Conservation (phyloP, 2,329 filamentous ascomycete species). For the Paracamarosporium sp. region DNA sequence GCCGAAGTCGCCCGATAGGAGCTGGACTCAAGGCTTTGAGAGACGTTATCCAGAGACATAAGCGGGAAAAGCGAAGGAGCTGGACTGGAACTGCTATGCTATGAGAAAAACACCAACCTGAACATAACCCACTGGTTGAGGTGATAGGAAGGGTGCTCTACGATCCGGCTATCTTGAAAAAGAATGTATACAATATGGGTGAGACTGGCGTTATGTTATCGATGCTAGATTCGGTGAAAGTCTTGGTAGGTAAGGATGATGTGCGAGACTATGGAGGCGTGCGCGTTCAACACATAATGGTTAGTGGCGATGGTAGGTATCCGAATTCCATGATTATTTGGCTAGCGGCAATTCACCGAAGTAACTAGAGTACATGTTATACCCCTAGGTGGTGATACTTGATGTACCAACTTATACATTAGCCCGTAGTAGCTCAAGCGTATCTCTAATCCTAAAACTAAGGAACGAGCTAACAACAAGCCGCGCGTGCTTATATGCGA, state of each 20-base stretch:
- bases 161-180: neutral
- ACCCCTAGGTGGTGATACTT: slow-evolving; percentile 17
- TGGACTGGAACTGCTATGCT: too few species aligned
- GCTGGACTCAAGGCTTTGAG: too few species aligned
- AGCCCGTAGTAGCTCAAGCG: slow-evolving; percentile 41
- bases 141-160: slow-evolving; percentile 13
- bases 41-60: too few species aligned
- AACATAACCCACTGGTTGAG: slow-evolving; percentile 12
- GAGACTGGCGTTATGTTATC: slow-evolving; percentile 17
- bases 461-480: slow-evolving; percentile 29
- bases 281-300: slow-evolving; percentile 17
- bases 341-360: slow-evolving; percentile 8
- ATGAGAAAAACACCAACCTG: too few species aligned
- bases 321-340: slow-evolving; percentile 18
- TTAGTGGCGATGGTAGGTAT: slow-evolving; percentile 20
- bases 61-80: too few species aligned
- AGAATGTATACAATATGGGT: slow-evolving; percentile 23
- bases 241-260: slow-evolving; percentile 19
- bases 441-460: slow-evolving; percentile 43
- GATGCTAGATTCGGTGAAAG: slow-evolving; percentile 13
- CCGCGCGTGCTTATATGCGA: slow-evolving; percentile 9
- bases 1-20: too few species aligned
- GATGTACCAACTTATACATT: slow-evolving; percentile 34
- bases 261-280: slow-evolving; percentile 18
- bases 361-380: slow-evolving; percentile 12